Evolutionary conservation across 2,329 filamentous ascomycete genomes (phyloP).

Genomic region (Colletotrichum destructivum): DNA sequence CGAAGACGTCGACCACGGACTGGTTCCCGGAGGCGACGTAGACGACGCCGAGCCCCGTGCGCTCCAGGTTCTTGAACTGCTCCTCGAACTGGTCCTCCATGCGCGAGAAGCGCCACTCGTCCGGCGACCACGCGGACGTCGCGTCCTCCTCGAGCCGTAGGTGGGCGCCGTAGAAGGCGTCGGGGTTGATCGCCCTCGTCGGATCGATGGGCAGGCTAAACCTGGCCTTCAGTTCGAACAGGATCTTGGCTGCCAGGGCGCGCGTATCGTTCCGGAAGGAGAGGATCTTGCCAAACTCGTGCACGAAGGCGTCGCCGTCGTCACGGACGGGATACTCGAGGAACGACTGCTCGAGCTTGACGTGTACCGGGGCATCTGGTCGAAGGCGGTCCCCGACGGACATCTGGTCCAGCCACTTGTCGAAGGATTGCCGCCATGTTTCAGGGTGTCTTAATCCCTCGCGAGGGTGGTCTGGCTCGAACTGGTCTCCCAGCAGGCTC

Average conservation of each 20-base stretch:
- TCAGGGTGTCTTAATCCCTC: conserved; percentile 45
- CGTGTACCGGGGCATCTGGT: conserved; percentile 46
- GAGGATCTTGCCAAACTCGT: conserved; percentile 52
- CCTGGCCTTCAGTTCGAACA: conserved; percentile 45
- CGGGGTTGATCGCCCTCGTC: conserved; percentile 43
- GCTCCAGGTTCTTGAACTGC: conserved; percentile 47
- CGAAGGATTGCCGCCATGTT: conserved; percentile 49
- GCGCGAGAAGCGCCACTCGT: conserved; percentile 50
- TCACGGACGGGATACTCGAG: conserved; percentile 55
- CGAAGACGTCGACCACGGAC: conserved; percentile 48
- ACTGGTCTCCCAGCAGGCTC: conserved; percentile 49
- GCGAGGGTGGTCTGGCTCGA: conserved; percentile 49
- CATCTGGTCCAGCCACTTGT: conserved; percentile 49
- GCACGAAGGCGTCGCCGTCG: conserved; percentile 53
- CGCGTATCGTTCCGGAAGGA: conserved; percentile 52
- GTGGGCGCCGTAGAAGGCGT: conserved; percentile 52
- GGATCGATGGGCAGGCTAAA: conserved; percentile 48
- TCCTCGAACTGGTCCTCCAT: conserved; percentile 51
- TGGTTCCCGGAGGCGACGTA: conserved; percentile 52
- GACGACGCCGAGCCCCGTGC: conserved; percentile 46
- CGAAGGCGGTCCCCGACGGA: conserved; percentile 8
- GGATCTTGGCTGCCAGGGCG: conserved; percentile 48
- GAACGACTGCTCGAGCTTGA: conserved; percentile 52
- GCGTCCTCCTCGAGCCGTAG: conserved; percentile 52
- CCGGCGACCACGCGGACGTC: conserved; percentile 49